Percentiles rank a stretch among this genome's conserved stretches.
These are phyloP conservation scores for Penicillium dipodomyicola DNA, from an alignment of 495 filamentous ascomycete genomes.

Conservation along the genomic window DNA sequence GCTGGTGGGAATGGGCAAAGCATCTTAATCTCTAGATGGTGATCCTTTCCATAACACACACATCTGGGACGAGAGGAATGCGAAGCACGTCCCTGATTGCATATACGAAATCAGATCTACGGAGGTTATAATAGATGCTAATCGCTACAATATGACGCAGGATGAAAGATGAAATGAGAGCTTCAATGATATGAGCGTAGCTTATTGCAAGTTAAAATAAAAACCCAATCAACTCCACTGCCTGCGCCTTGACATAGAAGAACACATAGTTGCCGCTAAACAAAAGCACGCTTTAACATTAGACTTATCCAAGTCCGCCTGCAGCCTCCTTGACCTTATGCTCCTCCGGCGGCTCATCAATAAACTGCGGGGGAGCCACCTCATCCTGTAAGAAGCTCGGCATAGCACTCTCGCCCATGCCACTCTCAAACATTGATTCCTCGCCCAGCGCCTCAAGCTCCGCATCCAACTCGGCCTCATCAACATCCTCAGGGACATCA, in stretches of 20 bases:
- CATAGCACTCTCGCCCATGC: conserved; percentile 58
- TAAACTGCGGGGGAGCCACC: conserved; percentile 74
- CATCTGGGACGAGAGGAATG: not conserved
- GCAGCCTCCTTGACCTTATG: conserved; percentile 74
- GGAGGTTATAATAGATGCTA: not conserved
- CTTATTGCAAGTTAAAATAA: not conserved
- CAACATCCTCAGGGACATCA: conserved; percentile 94
- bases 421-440: conserved; percentile 73
- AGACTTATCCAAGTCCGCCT: conserved; percentile 36
- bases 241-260: conserved; percentile 6
- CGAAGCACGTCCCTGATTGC: not conserved
- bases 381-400: conserved; percentile 91
- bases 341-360: conserved; percentile 73
- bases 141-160: not conserved
- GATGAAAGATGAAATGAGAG: conserved; percentile 1
- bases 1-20: conserved; percentile 59
- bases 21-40: conserved; percentile 15
- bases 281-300: conserved; percentile 1
- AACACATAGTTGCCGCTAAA: conserved; percentile 6
- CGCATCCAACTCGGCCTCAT: conserved; percentile 95
- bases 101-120: not conserved
- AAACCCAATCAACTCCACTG: conserved; percentile 23
- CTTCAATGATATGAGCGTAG: conserved; percentile 2
- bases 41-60: not conserved
- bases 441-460: conserved; percentile 93